Evolutionary conservation across 805 yeast genomes (phyloP).

Genomic region (Zygosaccharomyces siamensis): DNA sequence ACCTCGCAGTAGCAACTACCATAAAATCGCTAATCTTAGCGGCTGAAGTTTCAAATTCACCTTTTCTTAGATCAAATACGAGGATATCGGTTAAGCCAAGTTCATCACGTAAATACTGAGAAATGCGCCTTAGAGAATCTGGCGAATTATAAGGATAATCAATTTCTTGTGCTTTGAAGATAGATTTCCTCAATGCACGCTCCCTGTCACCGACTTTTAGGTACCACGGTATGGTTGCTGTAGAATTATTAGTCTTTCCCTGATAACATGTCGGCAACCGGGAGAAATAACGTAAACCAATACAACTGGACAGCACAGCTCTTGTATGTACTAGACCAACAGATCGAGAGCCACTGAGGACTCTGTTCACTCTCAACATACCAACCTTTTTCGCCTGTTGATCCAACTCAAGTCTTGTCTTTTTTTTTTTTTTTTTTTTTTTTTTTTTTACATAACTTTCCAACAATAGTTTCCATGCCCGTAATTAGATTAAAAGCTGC

Average conservation of each 20-base stretch:
- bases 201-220: constrained; percentile 39
- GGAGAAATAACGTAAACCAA: background rate
- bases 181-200: constrained; percentile 36
- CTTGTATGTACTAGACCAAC: background rate
- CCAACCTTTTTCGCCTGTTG: background rate
- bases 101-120: constrained; percentile 45
- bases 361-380: background rate
- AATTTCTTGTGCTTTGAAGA: constrained; percentile 44
- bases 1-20: constrained; percentile 71
- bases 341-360: background rate
- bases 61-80: constrained; percentile 57
- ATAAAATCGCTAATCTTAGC: constrained; percentile 42
- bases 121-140: constrained; percentile 33
- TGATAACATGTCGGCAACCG: background rate
- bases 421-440: constrained; percentile 1
- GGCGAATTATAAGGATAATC: constrained; percentile 60
- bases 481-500: background rate
- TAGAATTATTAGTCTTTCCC: background rate
- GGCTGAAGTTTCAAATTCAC: constrained; percentile 37
- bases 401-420: background rate
- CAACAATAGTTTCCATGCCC: background rate
- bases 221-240: constrained; percentile 52
- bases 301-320: background rate
- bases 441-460: background rate
- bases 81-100: constrained; percentile 61